Conservation (phyloP, 164 flowering plant genomes). For the Vitis labrusca region DNA sequence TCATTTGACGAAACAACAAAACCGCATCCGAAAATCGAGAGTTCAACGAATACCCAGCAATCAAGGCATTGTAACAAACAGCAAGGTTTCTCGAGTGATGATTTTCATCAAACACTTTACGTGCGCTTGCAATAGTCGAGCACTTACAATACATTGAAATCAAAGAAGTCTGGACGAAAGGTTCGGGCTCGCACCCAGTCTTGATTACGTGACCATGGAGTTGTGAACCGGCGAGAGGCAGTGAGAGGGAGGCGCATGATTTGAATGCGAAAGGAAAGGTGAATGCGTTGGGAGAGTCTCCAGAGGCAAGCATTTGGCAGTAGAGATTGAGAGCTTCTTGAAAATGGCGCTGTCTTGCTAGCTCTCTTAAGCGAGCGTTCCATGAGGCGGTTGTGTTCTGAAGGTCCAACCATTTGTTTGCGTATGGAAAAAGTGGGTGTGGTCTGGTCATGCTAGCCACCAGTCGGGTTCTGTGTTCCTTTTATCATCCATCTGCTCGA, state of each 20-base stretch:
- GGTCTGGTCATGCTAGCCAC: constrained; percentile 16
- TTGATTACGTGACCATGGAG: constrained; percentile 66
- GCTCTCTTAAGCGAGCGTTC: constrained; percentile 62
- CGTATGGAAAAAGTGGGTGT: background rate
- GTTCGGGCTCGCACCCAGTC: constrained; percentile 54
- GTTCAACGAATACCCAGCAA: constrained; percentile 60
- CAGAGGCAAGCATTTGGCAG: constrained; percentile 68
- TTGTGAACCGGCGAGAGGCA: constrained; percentile 56
- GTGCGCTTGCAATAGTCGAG: constrained; percentile 34
- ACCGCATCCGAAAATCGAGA: constrained; percentile 37
- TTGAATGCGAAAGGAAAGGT: constrained; percentile 83
- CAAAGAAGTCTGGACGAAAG: constrained; percentile 64
- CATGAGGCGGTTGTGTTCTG: constrained; percentile 28
- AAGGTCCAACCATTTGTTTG: constrained; percentile 2
- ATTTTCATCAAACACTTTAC: constrained; percentile 64
- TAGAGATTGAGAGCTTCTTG: constrained; percentile 56
- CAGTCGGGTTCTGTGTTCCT: no score
- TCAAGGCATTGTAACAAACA: constrained; percentile 76
- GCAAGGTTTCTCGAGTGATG: constrained; percentile 28
- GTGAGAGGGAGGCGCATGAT: constrained; percentile 64
- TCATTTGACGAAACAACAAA: constrained; percentile 55
- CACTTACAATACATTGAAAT: constrained; percentile 65
- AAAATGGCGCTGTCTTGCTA: constrained; percentile 53
- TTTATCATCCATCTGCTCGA: no score
- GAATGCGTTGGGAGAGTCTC: constrained; percentile 66